Base-by-base conservation (phyloP, 495 filamentous ascomycete species). In the Aspergillus taichungensis region DNA sequence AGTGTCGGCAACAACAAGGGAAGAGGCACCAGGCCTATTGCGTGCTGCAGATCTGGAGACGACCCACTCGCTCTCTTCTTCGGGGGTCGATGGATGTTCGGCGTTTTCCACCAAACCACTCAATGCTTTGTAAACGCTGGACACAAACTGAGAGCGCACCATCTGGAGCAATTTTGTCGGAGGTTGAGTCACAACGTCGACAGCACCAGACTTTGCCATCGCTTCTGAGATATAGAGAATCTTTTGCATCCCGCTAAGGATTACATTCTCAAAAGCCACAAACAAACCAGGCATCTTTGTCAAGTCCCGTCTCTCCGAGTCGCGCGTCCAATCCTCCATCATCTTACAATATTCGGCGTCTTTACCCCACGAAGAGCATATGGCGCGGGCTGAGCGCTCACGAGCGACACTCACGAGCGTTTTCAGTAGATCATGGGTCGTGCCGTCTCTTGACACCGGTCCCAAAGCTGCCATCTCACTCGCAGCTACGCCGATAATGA, bases 61-160 rank as follows among this genome's bases (percentile, higher is more conserved):
- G 36, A 66, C 55, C 69, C 68, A 71, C 50, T 70, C 72, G 46
- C 86, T 81, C 6, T 80, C 78, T 29, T 77, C 76, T 30, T 76
- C 70, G 42, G 73, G 73, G 42, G 77, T 74, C 1, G 80, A 59
- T 1, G 78, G 71, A 33, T 75, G 79, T 64, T 95, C 88, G 30
- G 92, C 91, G 63, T 92, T 95, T 63, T 96, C 92, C 0, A 98
- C 88, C 76, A 98, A 85, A 3, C 91, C 92, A 54, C 87, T 88
- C 4, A 98, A 68, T 30, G 85, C 83, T 60, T 92, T 95, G 63
- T 95, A 95, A 32, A 98, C 72, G 34, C 88, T 91, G 3, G 81
- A 85, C 5, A 95, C 87, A 57, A 96, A 97, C 51, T 90, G 84
- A 32, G 75, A 79, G 41, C 88, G 77, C 13, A 95, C 88, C 75